Evolutionary conservation across 495 filamentous ascomycete genomes (phyloP), one percentile per base, ranked within the genome.

Genomic region (Daldinia vernicosa): DNA sequence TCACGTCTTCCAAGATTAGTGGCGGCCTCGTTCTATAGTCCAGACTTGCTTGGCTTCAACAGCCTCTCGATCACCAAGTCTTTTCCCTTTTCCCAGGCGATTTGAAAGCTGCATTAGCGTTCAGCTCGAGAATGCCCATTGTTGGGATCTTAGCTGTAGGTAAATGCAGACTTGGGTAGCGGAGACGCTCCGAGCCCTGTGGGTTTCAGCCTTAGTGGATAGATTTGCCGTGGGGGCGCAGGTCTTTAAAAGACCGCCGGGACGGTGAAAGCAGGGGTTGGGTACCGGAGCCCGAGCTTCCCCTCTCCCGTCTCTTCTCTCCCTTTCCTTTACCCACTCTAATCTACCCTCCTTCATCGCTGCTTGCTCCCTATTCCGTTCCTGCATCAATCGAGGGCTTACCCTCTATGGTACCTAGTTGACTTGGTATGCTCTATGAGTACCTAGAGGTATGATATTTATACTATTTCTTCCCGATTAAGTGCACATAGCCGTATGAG

Each of bases 131-230:
- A 26, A 58, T 59, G 9, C 8, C 40, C 22, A 58, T 66, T 66
- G 33, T 65, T 37, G 32, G 33, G 11, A 52, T 50, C 39, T 26
- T 65, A 9, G 12, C 22, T 39, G 40, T 26, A 63, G 14, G 30
- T 54, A 37, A 50, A 70, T 60, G 62, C 67, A 65, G 8, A n/a
- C 40, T 4, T 47, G 28, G 33, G 27, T 15, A 50, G 35, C 52
- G 55, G 62, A 22, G 19, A 68, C 39, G 54, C 24, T 62, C 66
- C 70, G 65, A 53, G 12, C 40, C 17, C 52, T 27, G 57, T 40
- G 11, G 39, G 65, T 62, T 50, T 69, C 56, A 73, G 70, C 70
- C 70, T 69, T 52, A 9, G 70, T 69, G 61, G 61, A 53, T 50
- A 58, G 19, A 53, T 55, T 64, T 30, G 56, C 60, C 64, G 64